Evolutionary conservation across 306 rosid genomes (phyloP).

Genomic region (Prunus mume): DNA sequence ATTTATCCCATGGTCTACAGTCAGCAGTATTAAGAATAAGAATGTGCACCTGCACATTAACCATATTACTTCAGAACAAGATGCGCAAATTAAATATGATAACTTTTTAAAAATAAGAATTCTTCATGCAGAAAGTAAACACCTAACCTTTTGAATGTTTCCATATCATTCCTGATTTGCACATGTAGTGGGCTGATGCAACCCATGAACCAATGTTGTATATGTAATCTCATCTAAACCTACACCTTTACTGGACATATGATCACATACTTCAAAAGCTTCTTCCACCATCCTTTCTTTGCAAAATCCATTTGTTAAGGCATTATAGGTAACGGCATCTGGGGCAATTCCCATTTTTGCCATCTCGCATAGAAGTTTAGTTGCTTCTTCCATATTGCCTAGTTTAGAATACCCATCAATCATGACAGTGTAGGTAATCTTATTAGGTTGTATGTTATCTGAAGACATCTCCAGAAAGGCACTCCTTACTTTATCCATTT

Average conservation of each 20-base stretch:
- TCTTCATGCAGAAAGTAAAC: background rate
- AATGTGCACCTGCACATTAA: background rate
- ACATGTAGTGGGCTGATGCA: background rate
- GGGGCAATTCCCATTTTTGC: background rate
- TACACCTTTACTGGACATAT: background rate
- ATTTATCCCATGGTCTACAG: background rate
- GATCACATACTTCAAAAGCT: constrained; percentile 1
- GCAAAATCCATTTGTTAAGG: background rate
- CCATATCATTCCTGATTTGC: constrained; percentile 3
- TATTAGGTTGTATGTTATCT: background rate
- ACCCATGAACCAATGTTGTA: background rate
- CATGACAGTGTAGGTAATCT: constrained; percentile 25
- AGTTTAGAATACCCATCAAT: constrained; percentile 66
- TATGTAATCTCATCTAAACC: background rate
- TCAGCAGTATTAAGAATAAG: background rate
- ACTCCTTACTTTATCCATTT: background rate
- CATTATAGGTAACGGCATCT: background rate
- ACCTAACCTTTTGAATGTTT: background rate
- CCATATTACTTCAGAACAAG: background rate
- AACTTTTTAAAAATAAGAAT: background rate
- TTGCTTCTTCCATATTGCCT: constrained; percentile 61
- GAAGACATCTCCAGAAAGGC: background rate
- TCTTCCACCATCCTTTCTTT: background rate
- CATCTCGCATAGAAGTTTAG: constrained; percentile 8
- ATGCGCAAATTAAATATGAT: background rate